Evolutionary conservation across 139 green algal species (phyloP), one percentile per base, ranked within the genome.

Genomic region (Chlamydomonas eustigma): DNA sequence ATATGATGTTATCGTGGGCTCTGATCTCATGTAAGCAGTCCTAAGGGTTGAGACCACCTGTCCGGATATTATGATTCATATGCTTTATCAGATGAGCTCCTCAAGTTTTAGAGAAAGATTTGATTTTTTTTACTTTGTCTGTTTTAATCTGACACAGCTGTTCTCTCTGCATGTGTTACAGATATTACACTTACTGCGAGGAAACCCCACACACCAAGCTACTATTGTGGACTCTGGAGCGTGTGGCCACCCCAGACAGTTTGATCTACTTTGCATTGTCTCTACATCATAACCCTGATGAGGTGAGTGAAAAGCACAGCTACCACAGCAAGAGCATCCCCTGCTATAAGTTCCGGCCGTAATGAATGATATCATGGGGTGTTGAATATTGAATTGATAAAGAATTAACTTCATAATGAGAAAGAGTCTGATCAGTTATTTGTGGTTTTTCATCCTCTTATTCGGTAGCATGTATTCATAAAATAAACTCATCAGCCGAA

Each of bases 241-340:
- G 70, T 25, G 65, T 90, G 39, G 39, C 72, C 1, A 76, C 71
- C 0, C 77, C 68, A 2, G 32, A 70, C 50, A 84, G 66, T 6
- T 6, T 71, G 28, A 79, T 88, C 1, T 83, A 74, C 63, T 70
- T 90, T 8, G 78, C 85, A 28, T 76, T 90, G 1, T 80, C 58
- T 33, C 65, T 88, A 36, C 85, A 90, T 58, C 85, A 90, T 71
- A 88, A 90, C 37, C 79, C 84, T 37, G 68, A 75, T 24, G 68
- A 75, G 68, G 68, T 75, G n/a, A 32, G 68, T 6, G 22, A 74
- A 8, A 74, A 50, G 8, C n/a, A n/a, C n/a, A n/a, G n/a, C n/a
- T n/a, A n/a, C n/a, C n/a, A n/a, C n/a, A n/a, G n/a, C n/a, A n/a
- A n/a, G n/a, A n/a, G n/a, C n/a, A n/a, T n/a, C n/a, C n/a, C n/a